phyloP scores from a whole-genome alignment of 2,329 filamentous ascomycete genomes.

The Cordyceps farinosa region DNA sequence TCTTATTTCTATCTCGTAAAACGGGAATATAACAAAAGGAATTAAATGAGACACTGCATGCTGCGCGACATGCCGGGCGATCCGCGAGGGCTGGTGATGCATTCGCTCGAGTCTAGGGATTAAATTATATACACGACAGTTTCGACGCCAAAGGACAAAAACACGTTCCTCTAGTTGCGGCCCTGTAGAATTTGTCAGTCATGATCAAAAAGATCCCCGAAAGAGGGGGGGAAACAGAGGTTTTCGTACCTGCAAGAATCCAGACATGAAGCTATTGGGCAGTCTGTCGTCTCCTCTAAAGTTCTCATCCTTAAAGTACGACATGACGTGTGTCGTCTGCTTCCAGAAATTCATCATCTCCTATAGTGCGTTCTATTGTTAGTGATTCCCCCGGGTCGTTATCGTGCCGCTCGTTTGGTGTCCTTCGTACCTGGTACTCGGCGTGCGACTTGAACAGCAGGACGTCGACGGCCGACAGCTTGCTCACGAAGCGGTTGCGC shows the following conservation, averaged over 20 bases:
- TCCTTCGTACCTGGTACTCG: slow-evolving; percentile 77
- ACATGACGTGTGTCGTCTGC: slow-evolving; percentile 91
- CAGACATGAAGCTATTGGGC: slow-evolving; percentile 86
- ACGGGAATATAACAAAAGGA: slow-evolving; percentile 6
- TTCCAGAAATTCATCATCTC: slow-evolving; percentile 99
- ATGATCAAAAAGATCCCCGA: slow-evolving; percentile 13
- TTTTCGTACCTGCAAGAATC: slow-evolving; percentile 81
- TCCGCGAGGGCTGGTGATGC: slow-evolving; percentile 6
- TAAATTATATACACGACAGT: slow-evolving; percentile 33
- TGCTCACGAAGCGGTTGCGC: slow-evolving; percentile 87
- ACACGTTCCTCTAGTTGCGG: slow-evolving; percentile 48
- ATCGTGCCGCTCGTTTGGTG: neutral
- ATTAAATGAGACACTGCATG: slow-evolving; percentile 11
- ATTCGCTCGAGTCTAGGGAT: slow-evolving; percentile 25
- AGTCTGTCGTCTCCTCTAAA: slow-evolving; percentile 72
- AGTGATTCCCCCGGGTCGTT: neutral
- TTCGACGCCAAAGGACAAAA: slow-evolving; percentile 20
- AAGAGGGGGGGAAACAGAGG: neutral
- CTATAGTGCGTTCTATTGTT: slow-evolving; percentile 41
- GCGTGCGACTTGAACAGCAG: slow-evolving; percentile 85
- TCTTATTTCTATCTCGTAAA: slow-evolving; percentile 2
- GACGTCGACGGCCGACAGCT: slow-evolving; percentile 83
- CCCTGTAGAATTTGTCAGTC: slow-evolving; percentile 37
- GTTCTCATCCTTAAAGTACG: slow-evolving; percentile 88
- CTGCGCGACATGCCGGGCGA: neutral